Percentiles rank a stretch among this genome's conserved stretches.
Evolutionary conservation across 768 basidiomycete genomes (phyloP).

Genomic region (Tubosaeta sp.): DNA sequence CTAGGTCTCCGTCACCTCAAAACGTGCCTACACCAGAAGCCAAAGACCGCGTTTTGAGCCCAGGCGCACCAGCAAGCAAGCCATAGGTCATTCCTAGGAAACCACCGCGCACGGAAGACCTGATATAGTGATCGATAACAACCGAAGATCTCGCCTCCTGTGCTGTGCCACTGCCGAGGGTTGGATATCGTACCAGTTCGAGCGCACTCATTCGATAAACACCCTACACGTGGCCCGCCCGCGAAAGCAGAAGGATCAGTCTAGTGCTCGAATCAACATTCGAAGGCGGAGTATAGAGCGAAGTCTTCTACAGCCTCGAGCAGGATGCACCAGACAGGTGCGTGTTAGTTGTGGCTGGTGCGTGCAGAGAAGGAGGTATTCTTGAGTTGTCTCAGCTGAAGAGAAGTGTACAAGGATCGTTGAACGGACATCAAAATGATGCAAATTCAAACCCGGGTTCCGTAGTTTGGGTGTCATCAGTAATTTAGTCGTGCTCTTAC

Average conservation of each 20-base stretch:
- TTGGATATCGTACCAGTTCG: slow-evolving; percentile 52
- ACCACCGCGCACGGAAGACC: slow-evolving; percentile 31
- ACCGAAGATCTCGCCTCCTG: slow-evolving; percentile 34
- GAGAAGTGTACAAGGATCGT: slow-evolving; percentile 50
- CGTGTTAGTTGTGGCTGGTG: slow-evolving; percentile 1
- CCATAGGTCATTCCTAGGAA: slow-evolving; percentile 28
- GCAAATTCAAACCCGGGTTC: slow-evolving; percentile 35
- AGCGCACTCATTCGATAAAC: slow-evolving; percentile 30
- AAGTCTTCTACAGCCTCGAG: slow-evolving; percentile 3
- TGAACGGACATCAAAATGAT: slow-evolving; percentile 34
- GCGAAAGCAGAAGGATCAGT: slow-evolving; percentile 36
- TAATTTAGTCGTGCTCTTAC: too few species aligned
- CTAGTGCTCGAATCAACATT: slow-evolving; percentile 36
- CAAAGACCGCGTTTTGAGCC: slow-evolving; percentile 41
- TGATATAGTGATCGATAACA: slow-evolving; percentile 46
- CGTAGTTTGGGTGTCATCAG: slow-evolving; percentile 24
- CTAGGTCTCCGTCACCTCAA: slow-evolving; percentile 37
- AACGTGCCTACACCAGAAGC: slow-evolving; percentile 36
- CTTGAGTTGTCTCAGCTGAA: slow-evolving; percentile 35
- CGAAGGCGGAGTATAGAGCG: slow-evolving; percentile 31
- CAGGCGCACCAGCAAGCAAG: slow-evolving; percentile 35
- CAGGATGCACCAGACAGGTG: background rate
- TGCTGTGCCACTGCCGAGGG: slow-evolving; percentile 45
- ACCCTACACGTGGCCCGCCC: slow-evolving; percentile 13
- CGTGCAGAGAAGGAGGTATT: slow-evolving; percentile 31